Evolutionary conservation across 129 eudicot genomes (phyloP), one percentile per base, ranked within the genome.

Genomic region (Arctium minus): DNA sequence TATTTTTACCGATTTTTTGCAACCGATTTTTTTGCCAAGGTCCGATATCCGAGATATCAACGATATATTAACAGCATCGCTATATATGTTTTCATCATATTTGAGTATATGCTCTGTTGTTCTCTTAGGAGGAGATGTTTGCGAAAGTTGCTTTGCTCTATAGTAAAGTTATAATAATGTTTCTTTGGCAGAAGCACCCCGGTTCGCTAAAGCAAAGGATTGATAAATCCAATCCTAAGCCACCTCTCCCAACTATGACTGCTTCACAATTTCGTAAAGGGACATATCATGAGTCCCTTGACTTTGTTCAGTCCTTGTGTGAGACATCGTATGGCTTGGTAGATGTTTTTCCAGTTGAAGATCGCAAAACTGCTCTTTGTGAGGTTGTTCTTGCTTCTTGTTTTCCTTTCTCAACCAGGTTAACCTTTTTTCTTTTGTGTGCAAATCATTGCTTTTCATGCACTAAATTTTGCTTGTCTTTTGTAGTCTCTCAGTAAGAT

Each of bases 291-390:
- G 94, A 88, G 85, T 96, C 99, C 13, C 89, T 96, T 76, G 98
- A 96, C 84, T 93, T 96, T 75, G 99, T 96, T 81, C 97, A 90
- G 46, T 85, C 97, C 3, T 80, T 96, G 44, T 93, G 99, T 85
- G 99, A 96, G 68, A 96, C 97, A 64, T 96, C 99, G 48, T 96
- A 93, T 84, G 99, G 97, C 83, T 88, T 96, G 72, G 97, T 96
- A 38, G 99, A 96, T 77, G 96, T 96, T 42, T 93, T 96, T 89
- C 98, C 99, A 4, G 85, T 93, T 89, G 99, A 96, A 87, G 99
- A 96, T 82, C 97, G 99, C 73, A 91, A 96, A 90, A 86, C 90
- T 85, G 97, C 99, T 31, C 98, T 96, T 76, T 86, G 94, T 80
- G 99, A 96, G 99, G 99, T 96, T 81, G 86, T 76, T 68, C 46